These are phyloP conservation scores for Mucor piriformis DNA, from an alignment of 371 early-diverging fungal genomes.

Conservation along the genomic window DNA sequence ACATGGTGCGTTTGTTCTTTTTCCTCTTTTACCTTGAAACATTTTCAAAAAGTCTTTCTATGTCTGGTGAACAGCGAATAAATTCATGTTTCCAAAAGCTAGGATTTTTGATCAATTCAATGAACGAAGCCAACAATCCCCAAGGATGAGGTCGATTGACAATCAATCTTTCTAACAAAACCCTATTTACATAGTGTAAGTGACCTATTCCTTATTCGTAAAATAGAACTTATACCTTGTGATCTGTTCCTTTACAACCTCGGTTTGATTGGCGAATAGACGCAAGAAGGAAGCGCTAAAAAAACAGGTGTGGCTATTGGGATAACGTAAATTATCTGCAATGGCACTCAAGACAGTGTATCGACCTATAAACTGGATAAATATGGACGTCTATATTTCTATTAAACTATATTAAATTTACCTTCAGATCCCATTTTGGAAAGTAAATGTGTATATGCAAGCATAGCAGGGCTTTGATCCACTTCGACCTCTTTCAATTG, in stretches of 20 bases:
- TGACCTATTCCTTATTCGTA: not conserved
- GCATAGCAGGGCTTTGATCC: slow-evolving; percentile 69
- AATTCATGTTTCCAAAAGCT: slow-evolving; percentile 86
- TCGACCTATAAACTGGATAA: no score
- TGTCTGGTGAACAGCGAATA: slow-evolving; percentile 73
- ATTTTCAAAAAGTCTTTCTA: slow-evolving; percentile 73
- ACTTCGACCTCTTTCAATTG: slow-evolving; percentile 43
- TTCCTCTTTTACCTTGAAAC: slow-evolving; percentile 56
- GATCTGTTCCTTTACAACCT: slow-evolving; percentile 90
- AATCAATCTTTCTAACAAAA: slow-evolving; percentile 92
- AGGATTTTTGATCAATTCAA: slow-evolving; percentile 92
- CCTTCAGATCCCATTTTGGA: slow-evolving; percentile 78
- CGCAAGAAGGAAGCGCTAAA: slow-evolving; percentile 79
- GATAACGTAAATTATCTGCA: slow-evolving; percentile 95
- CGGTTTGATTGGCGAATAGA: slow-evolving; percentile 78
- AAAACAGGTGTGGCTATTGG: slow-evolving; percentile 94
- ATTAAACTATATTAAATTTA: slow-evolving; percentile 31
- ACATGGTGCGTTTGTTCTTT: no score
- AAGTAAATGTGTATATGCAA: slow-evolving; percentile 79
- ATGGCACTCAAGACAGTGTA: slow-evolving; percentile 87
- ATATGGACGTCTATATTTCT: no score
- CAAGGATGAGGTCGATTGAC: slow-evolving; percentile 98
- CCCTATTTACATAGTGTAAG: slow-evolving; percentile 26
- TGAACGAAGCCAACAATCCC: slow-evolving; percentile 95
- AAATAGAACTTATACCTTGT: slow-evolving; percentile 25